Evolutionary conservation across 2,329 filamentous ascomycete genomes (phyloP), one percentile per base, ranked within the genome.

Genomic region (Paradendryphiella salina): DNA sequence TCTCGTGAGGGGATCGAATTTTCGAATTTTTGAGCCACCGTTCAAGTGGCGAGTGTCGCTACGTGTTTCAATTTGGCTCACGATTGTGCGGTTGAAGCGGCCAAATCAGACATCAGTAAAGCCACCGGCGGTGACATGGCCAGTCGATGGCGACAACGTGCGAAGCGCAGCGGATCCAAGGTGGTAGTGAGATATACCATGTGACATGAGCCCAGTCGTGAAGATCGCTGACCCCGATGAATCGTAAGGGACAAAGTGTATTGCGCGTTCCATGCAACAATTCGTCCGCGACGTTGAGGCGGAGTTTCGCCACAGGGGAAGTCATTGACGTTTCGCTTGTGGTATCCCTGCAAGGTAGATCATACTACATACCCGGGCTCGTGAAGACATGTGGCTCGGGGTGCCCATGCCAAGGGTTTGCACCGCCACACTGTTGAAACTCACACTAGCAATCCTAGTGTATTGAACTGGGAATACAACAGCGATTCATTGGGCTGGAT

Each of bases 381-480:
- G 38, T 33, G 18, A 8, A 14, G 18, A 17, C 61, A 65, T 59
- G 61, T 65, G 64, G 66, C 46, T 59, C 46, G 53, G 46, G 51
- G 57, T 41, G 55, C 41, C 60, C 48, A 44, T 28, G 48, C 54
- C 47, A 50, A 56, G 43, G n/a, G 17, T 18, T 10, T 66, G 66
- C 67, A 71, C 67, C 62, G 67, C 67, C 68, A 70, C 67, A 68
- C 28, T 37, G 47, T 45, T 46, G 46, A 59, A 56, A 45, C 46
- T 51, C 14, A 41, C 40, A 17, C 36, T 41, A 42, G 46, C 52
- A 43, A 45, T 44, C 45, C 40, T 46, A 36, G 48, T 53, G 58
- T 59, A 50, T 51, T 56, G 15, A 17, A 36, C 18, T 31, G 42
- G 49, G 52, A 50, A 31, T 34, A 38, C 50, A 40, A 32, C 44